These are phyloP conservation scores for Malus asiatica DNA, from an alignment of 306 rosid species.

Conservation along the genomic window DNA sequence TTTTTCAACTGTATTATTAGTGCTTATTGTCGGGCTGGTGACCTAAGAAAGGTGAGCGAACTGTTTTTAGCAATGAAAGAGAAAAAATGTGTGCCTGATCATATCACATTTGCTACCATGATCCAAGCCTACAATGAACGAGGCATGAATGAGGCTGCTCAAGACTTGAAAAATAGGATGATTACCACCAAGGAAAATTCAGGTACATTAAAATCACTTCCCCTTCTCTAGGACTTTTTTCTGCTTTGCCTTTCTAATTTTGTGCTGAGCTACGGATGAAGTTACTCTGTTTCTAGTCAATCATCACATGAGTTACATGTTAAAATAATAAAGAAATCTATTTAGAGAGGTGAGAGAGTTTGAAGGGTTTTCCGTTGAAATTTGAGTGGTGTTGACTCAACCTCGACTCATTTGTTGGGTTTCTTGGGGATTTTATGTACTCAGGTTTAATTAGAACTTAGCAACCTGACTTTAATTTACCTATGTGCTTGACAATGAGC, in stretches of 20 bases:
- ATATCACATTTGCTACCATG: slow-evolving; percentile 59
- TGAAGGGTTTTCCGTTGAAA: too few relatives aligned
- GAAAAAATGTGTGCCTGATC: slow-evolving; percentile 59
- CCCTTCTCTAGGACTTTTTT: neutral
- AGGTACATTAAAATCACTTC: slow-evolving; percentile 29
- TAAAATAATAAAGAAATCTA: neutral
- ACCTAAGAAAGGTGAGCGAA: slow-evolving; percentile 53
- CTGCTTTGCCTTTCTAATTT: neutral
- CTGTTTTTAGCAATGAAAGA: slow-evolving; percentile 66
- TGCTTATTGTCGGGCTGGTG: slow-evolving; percentile 65
- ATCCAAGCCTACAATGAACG: slow-evolving; percentile 53
- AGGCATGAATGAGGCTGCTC: slow-evolving; percentile 72
- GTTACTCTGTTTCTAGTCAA: neutral
- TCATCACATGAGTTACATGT: neutral
- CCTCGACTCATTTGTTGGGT: neutral
- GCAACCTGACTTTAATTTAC: neutral
- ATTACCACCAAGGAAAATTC: slow-evolving; percentile 26
- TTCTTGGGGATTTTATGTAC: neutral
- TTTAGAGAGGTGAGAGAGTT: neutral
- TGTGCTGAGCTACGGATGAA: neutral
- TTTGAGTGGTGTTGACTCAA: too few relatives aligned
- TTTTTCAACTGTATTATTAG: slow-evolving; percentile 68
- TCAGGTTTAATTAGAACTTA: neutral
- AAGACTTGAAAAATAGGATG: slow-evolving; percentile 44
- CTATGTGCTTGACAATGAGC: neutral